Base-by-base conservation (phyloP, 148 eudicot genomes). In the Nepenthes mirabilis region DNA sequence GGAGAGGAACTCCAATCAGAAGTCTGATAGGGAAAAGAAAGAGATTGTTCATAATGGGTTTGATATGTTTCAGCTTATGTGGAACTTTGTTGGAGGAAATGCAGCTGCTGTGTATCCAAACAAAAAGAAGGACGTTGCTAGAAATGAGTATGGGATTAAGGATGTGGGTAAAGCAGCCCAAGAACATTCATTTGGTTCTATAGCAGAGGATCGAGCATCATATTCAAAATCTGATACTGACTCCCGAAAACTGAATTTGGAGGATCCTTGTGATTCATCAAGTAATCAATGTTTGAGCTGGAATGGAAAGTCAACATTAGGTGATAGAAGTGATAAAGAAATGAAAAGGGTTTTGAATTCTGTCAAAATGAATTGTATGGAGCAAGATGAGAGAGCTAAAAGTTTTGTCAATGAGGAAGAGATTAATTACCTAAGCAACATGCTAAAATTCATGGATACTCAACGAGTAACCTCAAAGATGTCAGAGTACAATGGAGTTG, bases 11-110 rank as follows among this genome's bases (percentile, higher is more conserved):
- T 56, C 47, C 36, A 71, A 67, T 66, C 68, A 62, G 36, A 84
- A 78, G 55, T 49, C 68, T 13, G 54, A 60, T 49, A 73, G 58
- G 82, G 70, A 63, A 52, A 83, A 57, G 71, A 88, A 79, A 64
- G 84, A 74, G 72, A 56, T 2, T 14, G 75, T 68, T 10, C 72
- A 65, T 40, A 75, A 34, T 56, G 67, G 77, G 62, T 80, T 77
- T 55, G 68, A 74, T 66, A 66, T 83, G 68, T 80, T 77, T 12
- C 78, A 64, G 33, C 72, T 77, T 54, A 23, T 77, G 35, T 67
- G 66, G 47, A 69, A 74, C 36, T 68, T 82, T 36, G 61, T 80
- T 63, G 49, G 50, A 66, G 72, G 56, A 53, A 70, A 68, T 61
- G 63, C 60, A 14, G 62, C 43, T 57, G 74, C 48, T 55, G 61